Evolutionary conservation across 2,329 filamentous ascomycete species (phyloP).

Genomic region (Penicillium brevicompactum): DNA sequence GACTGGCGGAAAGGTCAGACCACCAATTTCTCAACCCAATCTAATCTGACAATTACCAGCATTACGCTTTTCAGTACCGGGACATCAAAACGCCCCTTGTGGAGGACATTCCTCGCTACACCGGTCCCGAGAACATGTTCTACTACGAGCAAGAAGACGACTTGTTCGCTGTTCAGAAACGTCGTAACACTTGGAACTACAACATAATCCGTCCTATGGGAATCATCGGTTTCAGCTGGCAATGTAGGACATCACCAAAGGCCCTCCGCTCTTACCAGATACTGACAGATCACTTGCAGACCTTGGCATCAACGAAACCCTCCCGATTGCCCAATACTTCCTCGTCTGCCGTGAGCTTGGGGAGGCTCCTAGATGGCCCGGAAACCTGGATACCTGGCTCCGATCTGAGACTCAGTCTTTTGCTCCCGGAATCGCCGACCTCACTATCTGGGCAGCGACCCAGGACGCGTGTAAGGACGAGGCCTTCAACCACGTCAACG

Average conservation of each 20-base stretch:
- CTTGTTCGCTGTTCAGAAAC: constrained; percentile 17
- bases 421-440: constrained; percentile 21
- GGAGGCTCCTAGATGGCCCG: constrained; percentile 17
- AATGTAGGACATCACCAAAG: constrained; percentile 2
- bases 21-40: not conserved
- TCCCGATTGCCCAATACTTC: constrained; percentile 22
- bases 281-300: not conserved
- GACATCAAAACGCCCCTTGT: not conserved
- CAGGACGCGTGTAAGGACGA: constrained; percentile 20
- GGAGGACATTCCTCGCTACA: constrained; percentile 17
- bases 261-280: no score
- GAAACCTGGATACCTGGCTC: constrained; percentile 15
- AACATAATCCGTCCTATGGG: constrained; percentile 22
- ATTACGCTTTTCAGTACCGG: not conserved
- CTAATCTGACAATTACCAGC: not conserved
- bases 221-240: constrained; percentile 23
- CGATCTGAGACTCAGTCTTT: constrained; percentile 15
- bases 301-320: constrained; percentile 23
- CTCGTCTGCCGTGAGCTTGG: constrained; percentile 19
- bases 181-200: constrained; percentile 18
- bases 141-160: constrained; percentile 31
- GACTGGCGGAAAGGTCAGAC: constrained; percentile 26
- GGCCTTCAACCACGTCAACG: constrained; percentile 29
- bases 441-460: constrained; percentile 27
- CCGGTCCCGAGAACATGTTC: constrained; percentile 18